phyloP scores from a whole-genome alignment of 257 asterid species.

The Gynochthodes officinalis region DNA sequence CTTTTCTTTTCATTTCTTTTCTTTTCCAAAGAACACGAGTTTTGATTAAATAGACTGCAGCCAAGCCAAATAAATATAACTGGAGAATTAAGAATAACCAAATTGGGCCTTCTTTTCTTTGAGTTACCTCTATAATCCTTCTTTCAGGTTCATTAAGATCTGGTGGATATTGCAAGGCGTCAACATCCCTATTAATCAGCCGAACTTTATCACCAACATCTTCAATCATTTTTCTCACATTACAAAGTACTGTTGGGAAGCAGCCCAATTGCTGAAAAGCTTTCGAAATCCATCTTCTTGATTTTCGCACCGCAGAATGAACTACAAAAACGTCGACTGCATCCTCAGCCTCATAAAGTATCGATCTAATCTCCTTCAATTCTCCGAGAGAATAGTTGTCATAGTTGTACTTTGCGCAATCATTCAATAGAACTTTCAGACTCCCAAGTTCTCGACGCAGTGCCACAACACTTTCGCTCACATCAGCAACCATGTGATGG shows the following conservation, averaged over 20 bases:
- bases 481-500: conserved; percentile 1
- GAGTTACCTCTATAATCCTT: conserved; percentile 40
- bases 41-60: too few species aligned
- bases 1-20: too few species aligned
- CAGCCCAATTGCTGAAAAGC: conserved; percentile 33
- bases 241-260: conserved; percentile 31
- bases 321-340: conserved; percentile 45
- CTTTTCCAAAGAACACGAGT: too few species aligned
- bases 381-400: conserved; percentile 29
- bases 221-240: conserved; percentile 26
- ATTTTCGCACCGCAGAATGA: conserved; percentile 43
- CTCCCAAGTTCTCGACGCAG: conserved; percentile 38
- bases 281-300: conserved; percentile 23
- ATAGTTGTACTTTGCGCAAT: conserved; percentile 31
- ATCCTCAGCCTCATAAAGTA: conserved; percentile 51
- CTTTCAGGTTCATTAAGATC: neutral
- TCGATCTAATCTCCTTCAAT: conserved; percentile 37
- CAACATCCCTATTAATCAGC: conserved; percentile 38
- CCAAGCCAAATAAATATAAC: neutral
- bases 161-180: conserved; percentile 20
- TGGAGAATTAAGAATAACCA: neutral
- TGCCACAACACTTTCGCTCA: conserved; percentile 30
- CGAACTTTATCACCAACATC: conserved; percentile 28
- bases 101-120: conserved; percentile 16
- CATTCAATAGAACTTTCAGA: conserved; percentile 44